These are phyloP conservation scores for Ophiostoma ulmi DNA, from an alignment of 2,329 filamentous ascomycete species.

Conservation along the genomic window DNA sequence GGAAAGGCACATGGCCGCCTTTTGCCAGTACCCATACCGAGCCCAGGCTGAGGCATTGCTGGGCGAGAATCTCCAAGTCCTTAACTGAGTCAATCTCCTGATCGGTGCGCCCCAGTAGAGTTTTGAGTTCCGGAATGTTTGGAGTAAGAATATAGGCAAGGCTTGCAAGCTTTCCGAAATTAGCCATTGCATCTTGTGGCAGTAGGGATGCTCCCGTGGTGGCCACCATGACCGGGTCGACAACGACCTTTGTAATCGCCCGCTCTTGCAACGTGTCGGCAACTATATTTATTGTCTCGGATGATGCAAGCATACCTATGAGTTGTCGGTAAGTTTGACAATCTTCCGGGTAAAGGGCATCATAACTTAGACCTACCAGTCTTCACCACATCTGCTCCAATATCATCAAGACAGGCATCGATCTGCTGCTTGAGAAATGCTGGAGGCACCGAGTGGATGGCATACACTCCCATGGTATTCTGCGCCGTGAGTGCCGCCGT, in stretches of 20 bases:
- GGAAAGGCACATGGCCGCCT: conserved; percentile 82
- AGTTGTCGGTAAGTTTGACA: background rate
- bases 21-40: conserved; percentile 81
- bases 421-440: conserved; percentile 81
- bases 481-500: conserved; percentile 95
- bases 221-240: conserved; percentile 92
- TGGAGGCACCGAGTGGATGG: conserved; percentile 72
- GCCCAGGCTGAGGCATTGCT: conserved; percentile 59
- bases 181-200: conserved; percentile 57
- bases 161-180: conserved; percentile 59
- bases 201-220: conserved; percentile 71
- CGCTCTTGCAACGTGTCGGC: conserved; percentile 58
- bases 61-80: conserved; percentile 65
- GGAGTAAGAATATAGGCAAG: conserved; percentile 66
- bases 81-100: conserved; percentile 49
- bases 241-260: conserved; percentile 54
- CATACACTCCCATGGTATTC: conserved; percentile 79
- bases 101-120: conserved; percentile 51
- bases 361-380: conserved; percentile 56
- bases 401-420: conserved; percentile 74
- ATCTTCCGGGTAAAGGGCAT: background rate
- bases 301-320: conserved; percentile 75
- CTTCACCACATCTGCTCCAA: conserved; percentile 86
- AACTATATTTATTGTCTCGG: conserved; percentile 63
- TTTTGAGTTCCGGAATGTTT: conserved; percentile 68